These are phyloP conservation scores for Gloeophyllum trabeum DNA, from an alignment of 768 basidiomycete genomes.

Conservation along the genomic window DNA sequence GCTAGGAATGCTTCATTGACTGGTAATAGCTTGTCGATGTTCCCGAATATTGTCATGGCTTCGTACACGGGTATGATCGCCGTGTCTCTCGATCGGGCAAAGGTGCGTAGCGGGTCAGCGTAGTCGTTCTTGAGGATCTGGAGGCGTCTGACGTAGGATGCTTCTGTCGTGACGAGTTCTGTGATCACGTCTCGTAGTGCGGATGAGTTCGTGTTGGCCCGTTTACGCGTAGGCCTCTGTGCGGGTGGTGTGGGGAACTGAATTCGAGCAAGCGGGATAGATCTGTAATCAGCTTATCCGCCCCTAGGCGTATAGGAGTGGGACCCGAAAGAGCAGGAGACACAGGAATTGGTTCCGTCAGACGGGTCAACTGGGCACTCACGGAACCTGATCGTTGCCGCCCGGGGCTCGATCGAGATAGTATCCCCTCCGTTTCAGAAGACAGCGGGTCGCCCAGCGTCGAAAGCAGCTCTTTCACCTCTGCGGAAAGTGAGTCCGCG, in stretches of 20 bases:
- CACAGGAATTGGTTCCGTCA: conserved; percentile 14
- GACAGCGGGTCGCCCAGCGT: conserved; percentile 63
- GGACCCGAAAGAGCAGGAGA: background rate
- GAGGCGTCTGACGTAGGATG: conserved; percentile 78
- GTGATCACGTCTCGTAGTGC: conserved; percentile 66
- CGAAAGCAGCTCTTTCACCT: conserved; percentile 68
- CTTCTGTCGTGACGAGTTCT: conserved; percentile 84
- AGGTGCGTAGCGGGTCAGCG: conserved; percentile 82
- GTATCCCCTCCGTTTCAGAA: conserved; percentile 36
- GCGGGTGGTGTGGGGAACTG: conserved; percentile 18
- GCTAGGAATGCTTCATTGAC: conserved; percentile 83
- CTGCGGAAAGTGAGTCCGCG: conserved; percentile 22
- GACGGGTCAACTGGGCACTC: too few species aligned
- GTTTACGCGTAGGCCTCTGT: conserved; percentile 39
- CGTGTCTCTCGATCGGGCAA: conserved; percentile 74
- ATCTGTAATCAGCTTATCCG: background rate
- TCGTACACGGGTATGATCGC: conserved; percentile 85
- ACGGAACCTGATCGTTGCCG: too few species aligned
- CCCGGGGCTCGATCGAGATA: conserved; percentile 28
- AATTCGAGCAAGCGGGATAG: background rate
- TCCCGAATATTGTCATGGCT: conserved; percentile 89
- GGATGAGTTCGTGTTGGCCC: conserved; percentile 51
- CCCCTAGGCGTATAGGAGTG: background rate
- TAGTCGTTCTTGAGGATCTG: conserved; percentile 79
- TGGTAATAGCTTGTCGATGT: conserved; percentile 79